These are phyloP conservation scores for Cenchrus purpureus DNA, from an alignment of 176 grass and related monocot species.

Conservation along the genomic window DNA sequence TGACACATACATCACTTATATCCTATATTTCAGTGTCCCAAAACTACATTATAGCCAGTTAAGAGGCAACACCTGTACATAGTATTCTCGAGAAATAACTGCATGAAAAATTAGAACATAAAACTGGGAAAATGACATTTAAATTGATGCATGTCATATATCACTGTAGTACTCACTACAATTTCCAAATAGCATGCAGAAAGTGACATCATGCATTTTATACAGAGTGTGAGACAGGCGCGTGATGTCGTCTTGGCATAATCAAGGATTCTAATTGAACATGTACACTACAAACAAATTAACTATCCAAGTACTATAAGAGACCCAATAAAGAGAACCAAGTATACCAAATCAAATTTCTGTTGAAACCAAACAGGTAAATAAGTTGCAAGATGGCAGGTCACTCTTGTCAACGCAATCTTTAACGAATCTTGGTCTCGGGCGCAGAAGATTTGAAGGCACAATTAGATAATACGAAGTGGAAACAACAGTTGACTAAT, in stretches of 20 bases:
- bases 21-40: constrained; percentile 1
- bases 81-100: not conserved
- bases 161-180: not conserved
- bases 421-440: not conserved
- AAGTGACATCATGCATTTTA: not conserved
- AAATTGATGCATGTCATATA: not conserved
- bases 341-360: not conserved
- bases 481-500: constrained; percentile 10
- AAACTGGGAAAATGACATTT: not conserved
- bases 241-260: not conserved
- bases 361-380: not conserved
- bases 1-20: not conserved
- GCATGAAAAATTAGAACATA: not conserved
- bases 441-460: not conserved
- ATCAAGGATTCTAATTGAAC: constrained; percentile 9
- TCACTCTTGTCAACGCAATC: not conserved
- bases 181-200: constrained; percentile 22
- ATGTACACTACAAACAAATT: not conserved
- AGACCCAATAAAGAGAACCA: not conserved
- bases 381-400: not conserved
- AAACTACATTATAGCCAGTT: constrained; percentile 28
- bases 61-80: not conserved
- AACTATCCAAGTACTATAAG: too few species aligned
- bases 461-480: not conserved
- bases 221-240: not conserved